A percentile compares a stretch with the other conserved stretches of the same genome.
phyloP scores from a whole-genome alignment of 257 asterid genomes.

The Nicotiana knightiana region DNA sequence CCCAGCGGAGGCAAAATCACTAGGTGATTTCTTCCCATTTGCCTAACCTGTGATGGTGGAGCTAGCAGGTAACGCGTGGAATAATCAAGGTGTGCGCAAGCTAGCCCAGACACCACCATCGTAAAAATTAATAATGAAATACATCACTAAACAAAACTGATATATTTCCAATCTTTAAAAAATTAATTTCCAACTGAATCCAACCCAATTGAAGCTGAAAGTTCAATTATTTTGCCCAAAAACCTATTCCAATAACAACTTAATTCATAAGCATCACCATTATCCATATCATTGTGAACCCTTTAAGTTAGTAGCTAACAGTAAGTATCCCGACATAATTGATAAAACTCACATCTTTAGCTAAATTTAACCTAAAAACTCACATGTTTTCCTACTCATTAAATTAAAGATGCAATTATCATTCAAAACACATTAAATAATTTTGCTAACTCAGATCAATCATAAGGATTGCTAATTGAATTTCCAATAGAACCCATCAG shows the following conservation, averaged over 20 bases:
- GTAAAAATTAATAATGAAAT: neutral
- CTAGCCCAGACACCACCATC: no score
- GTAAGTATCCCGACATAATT: neutral
- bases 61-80: neutral
- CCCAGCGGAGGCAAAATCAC: no score
- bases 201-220: neutral
- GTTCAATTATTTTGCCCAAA: neutral
- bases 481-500: neutral
- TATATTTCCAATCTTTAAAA: neutral
- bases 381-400: neutral
- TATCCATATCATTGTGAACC: neutral
- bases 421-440: neutral
- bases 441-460: slow-evolving; percentile 21
- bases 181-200: neutral
- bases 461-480: neutral
- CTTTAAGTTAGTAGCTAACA: neutral
- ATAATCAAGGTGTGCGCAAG: no score
- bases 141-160: neutral
- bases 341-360: neutral
- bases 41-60: neutral
- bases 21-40: no score
- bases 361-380: neutral
- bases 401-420: neutral
- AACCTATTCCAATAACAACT: neutral
- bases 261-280: neutral